Conservation (phyloP, 352 stramenopile species). For the Globisporangium perplexum region DNA sequence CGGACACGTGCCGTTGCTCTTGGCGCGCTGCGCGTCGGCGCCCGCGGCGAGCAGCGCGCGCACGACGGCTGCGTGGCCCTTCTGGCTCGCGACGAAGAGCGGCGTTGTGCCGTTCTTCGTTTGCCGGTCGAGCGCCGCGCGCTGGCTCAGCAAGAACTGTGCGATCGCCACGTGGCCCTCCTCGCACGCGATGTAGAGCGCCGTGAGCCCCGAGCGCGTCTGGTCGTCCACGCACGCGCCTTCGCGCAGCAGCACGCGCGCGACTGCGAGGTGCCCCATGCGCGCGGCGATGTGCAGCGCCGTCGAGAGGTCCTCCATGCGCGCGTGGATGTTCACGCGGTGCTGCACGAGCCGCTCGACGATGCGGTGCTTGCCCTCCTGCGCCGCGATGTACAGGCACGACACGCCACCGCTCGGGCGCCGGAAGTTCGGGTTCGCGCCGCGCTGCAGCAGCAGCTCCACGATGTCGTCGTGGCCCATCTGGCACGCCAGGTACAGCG, state of each 20-base stretch:
- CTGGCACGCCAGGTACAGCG: conserved; percentile 79
- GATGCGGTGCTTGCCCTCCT: conserved; percentile 66
- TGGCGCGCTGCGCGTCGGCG: conserved; percentile 46
- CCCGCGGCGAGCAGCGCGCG: conserved; percentile 46
- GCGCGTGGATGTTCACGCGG: conserved; percentile 48
- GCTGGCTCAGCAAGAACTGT: conserved; percentile 39
- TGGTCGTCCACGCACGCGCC: conserved; percentile 60
- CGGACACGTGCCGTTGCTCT: conserved; percentile 68
- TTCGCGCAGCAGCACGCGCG: conserved; percentile 37
- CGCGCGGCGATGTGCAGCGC: conserved; percentile 74
- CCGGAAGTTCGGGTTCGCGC: conserved; percentile 60
- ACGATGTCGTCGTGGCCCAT: conserved; percentile 73
- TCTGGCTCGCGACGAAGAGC: conserved; percentile 76
- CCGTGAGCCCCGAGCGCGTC: conserved; percentile 71
- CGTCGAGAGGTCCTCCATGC: conserved; percentile 75
- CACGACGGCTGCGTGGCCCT: conserved; percentile 50
- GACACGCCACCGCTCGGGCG: conserved; percentile 59
- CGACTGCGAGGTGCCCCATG: conserved; percentile 66
- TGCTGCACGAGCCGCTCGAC: conserved; percentile 46
- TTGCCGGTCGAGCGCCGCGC: conserved; percentile 24
- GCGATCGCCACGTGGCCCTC: conserved; percentile 70
- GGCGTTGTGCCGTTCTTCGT: conserved; percentile 64
- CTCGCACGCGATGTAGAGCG: conserved; percentile 81
- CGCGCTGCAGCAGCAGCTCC: conserved; percentile 42
- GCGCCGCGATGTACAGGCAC: conserved; percentile 73